Evolutionary conservation across 2,329 filamentous ascomycete species (phyloP).

Genomic region (Cadophora gregata): DNA sequence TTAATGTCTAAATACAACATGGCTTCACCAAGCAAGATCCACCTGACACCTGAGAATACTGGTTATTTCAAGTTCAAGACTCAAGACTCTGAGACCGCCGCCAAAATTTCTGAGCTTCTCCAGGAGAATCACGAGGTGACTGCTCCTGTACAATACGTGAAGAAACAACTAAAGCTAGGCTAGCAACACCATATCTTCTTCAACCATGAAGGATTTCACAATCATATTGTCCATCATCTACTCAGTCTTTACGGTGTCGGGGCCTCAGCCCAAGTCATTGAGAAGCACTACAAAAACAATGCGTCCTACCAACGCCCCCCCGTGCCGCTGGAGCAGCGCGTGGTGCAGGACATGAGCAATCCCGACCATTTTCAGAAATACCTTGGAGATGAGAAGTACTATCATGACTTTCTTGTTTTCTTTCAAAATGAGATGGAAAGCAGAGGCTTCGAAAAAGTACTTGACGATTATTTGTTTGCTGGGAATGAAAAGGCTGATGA

Average conservation of each 20-base stretch:
- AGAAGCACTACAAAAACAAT: slow-evolving; percentile 69
- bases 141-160: too few species aligned
- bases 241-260: slow-evolving; percentile 79
- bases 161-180: slow-evolving; percentile 45
- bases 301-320: slow-evolving; percentile 67
- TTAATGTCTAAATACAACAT: slow-evolving; percentile 18
- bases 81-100: slow-evolving; percentile 64
- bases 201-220: slow-evolving; percentile 77
- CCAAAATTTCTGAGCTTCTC: slow-evolving; percentile 68
- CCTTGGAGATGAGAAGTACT: slow-evolving; percentile 69
- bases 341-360: slow-evolving; percentile 56
- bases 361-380: slow-evolving; percentile 60
- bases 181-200: slow-evolving; percentile 79
- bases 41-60: slow-evolving; percentile 54
- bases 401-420: slow-evolving; percentile 77
- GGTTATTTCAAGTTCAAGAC: slow-evolving; percentile 55
- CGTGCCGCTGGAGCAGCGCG: slow-evolving; percentile 52
- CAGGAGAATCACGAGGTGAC: slow-evolving; percentile 73
- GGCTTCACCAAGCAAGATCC: slow-evolving; percentile 48
- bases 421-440: slow-evolving; percentile 75
- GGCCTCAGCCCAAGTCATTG: slow-evolving; percentile 64
- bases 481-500: slow-evolving; percentile 69
- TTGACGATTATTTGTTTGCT: slow-evolving; percentile 73
- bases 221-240: slow-evolving; percentile 82
- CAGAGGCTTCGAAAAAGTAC: slow-evolving; percentile 64